A percentile compares a stretch with the other conserved stretches of the same genome.
Evolutionary conservation across 202 grass and related monocot genomes (phyloP).

Genomic region (Schoenoplectus tabernaemontani): DNA sequence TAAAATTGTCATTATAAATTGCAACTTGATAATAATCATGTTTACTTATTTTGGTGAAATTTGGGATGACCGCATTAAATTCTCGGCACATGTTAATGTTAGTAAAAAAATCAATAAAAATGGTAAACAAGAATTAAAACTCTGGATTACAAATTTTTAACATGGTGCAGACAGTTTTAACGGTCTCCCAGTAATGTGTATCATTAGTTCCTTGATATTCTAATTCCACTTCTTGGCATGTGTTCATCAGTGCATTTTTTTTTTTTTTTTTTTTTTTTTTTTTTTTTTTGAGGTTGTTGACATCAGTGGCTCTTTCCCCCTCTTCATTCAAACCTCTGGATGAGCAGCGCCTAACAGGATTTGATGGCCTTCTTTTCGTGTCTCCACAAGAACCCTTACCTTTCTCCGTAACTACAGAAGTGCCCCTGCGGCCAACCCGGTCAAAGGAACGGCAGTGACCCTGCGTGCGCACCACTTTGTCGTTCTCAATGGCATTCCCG

Average conservation of each 20-base stretch:
- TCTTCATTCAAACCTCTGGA: too few species aligned
- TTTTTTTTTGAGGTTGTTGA: background rate
- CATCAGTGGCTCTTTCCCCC: background rate
- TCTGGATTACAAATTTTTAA: too few species aligned
- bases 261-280: background rate
- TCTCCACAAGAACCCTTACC: background rate
- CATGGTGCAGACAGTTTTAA: too few species aligned
- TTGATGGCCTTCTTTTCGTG: background rate
- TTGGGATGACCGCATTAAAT: background rate
- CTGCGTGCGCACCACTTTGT: conserved; percentile 18
- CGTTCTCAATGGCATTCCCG: background rate
- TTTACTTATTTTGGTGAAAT: background rate
- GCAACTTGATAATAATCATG: too few species aligned
- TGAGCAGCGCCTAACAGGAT: background rate
- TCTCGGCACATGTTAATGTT: too few species aligned
- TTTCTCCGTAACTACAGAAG: background rate
- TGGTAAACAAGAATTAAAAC: too few species aligned
- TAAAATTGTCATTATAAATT: background rate
- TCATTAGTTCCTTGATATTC: background rate
- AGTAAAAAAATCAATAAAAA: too few species aligned
- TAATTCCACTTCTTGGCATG: background rate
- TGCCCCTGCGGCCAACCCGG: background rate
- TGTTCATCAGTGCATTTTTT: background rate
- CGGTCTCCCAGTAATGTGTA: too few species aligned
- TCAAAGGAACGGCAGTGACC: background rate